These are phyloP conservation scores for Amanita pallidorosea DNA, from an alignment of 768 basidiomycete species.

Conservation along the genomic window DNA sequence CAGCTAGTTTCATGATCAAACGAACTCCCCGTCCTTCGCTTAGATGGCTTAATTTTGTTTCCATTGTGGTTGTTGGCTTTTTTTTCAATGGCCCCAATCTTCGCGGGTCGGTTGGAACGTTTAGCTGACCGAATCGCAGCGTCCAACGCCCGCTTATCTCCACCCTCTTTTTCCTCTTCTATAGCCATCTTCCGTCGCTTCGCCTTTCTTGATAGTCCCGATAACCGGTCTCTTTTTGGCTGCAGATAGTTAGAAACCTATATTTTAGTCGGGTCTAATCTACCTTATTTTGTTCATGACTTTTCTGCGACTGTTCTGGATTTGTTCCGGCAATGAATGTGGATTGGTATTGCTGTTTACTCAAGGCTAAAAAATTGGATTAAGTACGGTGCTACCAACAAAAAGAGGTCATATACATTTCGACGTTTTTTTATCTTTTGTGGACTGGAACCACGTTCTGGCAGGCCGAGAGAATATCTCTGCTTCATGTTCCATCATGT, in stretches of 20 bases:
- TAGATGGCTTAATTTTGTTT: conserved; percentile 23
- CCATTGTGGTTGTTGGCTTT: conserved; percentile 5
- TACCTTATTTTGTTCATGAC: conserved; percentile 30
- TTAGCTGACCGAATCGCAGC: conserved; percentile 86
- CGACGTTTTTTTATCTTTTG: conserved; percentile 71
- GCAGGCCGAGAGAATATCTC: conserved; percentile 93
- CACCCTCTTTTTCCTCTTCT: conserved; percentile 64
- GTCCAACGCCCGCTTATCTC: conserved; percentile 41
- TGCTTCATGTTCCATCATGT: conserved; percentile 85
- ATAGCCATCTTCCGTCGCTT: conserved; percentile 83
- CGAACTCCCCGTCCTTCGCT: conserved; percentile 10
- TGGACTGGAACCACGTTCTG: conserved; percentile 96
- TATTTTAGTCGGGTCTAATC: conserved; percentile 8
- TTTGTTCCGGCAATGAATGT: conserved; percentile 30
- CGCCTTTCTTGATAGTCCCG: conserved; percentile 77
- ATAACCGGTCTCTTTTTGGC: conserved; percentile 69
- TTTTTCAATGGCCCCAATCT: conserved; percentile 52
- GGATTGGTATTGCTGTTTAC: conserved; percentile 66
- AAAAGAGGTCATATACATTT: conserved; percentile 40
- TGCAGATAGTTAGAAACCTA: conserved; percentile 15
- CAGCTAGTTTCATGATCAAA: conserved; percentile 38
- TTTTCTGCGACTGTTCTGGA: conserved; percentile 25
- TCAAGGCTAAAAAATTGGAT: conserved; percentile 37
- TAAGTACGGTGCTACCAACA: not conserved
- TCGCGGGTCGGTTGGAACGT: conserved; percentile 59